Evolutionary conservation across 2,329 filamentous ascomycete species (phyloP).

Genomic region (Stachybotrys chlorohalonatus): DNA sequence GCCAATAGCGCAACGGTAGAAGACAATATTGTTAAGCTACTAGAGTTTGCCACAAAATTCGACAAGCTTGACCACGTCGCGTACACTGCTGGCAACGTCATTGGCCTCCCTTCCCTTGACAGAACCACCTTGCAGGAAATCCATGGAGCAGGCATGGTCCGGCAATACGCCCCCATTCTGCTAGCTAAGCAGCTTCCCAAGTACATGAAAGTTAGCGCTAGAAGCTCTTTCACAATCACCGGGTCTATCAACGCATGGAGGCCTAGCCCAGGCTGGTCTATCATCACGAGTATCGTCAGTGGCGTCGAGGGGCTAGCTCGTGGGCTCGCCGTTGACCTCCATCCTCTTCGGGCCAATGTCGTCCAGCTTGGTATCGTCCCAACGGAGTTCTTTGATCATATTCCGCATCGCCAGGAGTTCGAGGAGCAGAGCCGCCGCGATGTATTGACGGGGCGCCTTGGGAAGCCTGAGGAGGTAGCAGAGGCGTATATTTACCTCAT

Average conservation of each 20-base stretch:
- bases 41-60: constrained; percentile 32
- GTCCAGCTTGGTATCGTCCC: constrained; percentile 46
- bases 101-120: constrained; percentile 23
- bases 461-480: constrained; percentile 9
- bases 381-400: constrained; percentile 28
- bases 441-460: constrained; percentile 8
- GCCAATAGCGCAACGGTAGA: constrained; percentile 9
- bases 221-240: constrained; percentile 46
- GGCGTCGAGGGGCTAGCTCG: constrained; percentile 44
- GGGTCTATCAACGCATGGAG: constrained; percentile 41
- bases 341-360: constrained; percentile 54
- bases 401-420: neutral
- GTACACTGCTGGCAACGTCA: constrained; percentile 44
- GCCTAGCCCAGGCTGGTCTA: constrained; percentile 41
- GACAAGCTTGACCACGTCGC: constrained; percentile 47
- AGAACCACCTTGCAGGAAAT: constrained; percentile 31
- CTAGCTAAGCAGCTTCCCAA: constrained; percentile 38
- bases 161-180: constrained; percentile 41
- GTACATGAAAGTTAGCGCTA: constrained; percentile 30
- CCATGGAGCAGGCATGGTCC: constrained; percentile 33
- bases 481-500: constrained; percentile 13
- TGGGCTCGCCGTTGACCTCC: constrained; percentile 52
- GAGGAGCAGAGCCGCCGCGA: constrained; percentile 1
- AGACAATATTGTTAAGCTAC: constrained; percentile 39
- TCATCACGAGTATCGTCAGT: constrained; percentile 37